These are phyloP conservation scores for Neurospora sp. DNA, from an alignment of 495 filamentous ascomycete genomes.

Conservation along the genomic window DNA sequence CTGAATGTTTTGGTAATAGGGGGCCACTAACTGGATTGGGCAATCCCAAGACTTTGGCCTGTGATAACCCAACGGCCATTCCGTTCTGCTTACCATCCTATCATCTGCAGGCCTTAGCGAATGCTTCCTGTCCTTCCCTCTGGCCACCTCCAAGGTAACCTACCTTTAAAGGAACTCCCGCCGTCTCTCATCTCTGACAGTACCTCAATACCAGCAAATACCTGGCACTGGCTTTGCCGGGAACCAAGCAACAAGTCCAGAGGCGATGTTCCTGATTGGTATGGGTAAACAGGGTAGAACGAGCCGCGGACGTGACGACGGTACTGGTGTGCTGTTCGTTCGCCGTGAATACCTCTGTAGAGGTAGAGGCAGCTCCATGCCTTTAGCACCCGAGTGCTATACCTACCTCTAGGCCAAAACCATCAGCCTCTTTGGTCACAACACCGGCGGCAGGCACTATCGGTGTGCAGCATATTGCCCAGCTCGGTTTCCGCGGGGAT, in stretches of 20 bases:
- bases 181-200: background rate
- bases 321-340: background rate
- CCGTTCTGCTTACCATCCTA: background rate
- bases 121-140: background rate
- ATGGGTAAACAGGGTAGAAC: background rate
- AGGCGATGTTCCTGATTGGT: background rate
- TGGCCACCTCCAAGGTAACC: background rate
- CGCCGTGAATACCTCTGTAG: background rate
- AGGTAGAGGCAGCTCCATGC: background rate
- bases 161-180: background rate
- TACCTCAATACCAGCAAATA: background rate
- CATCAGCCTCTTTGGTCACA: background rate
- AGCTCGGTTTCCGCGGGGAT: background rate
- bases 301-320: background rate
- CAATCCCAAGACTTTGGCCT: background rate
- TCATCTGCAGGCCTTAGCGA: background rate
- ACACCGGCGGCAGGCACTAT: background rate
- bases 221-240: background rate
- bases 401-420: background rate
- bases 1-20: background rate
- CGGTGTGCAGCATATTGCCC: background rate
- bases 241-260: background rate
- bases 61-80: background rate
- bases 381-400: background rate
- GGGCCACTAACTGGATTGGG: background rate